Conservation (phyloP, 2,329 filamentous ascomycete genomes). For the Pseudogymnoascus sp. region DNA sequence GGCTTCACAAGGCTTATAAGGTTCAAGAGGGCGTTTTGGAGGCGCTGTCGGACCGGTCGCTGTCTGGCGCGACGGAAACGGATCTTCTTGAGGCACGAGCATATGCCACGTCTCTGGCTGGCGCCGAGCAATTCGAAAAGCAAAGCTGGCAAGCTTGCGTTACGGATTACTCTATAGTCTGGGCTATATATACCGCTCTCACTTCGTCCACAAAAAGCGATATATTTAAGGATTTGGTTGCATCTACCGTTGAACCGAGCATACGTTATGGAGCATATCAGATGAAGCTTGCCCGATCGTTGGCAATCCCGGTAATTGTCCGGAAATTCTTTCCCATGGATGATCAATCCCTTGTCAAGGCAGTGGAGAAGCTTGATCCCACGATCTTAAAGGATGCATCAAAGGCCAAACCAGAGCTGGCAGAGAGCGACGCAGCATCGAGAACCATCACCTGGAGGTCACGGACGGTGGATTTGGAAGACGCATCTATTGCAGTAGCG, state of each 20-base stretch:
- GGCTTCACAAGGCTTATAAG: slow-evolving; percentile 70
- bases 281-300: slow-evolving; percentile 75
- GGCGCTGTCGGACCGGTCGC: slow-evolving; percentile 54
- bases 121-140: slow-evolving; percentile 78
- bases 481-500: slow-evolving; percentile 82
- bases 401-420: slow-evolving; percentile 43
- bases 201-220: slow-evolving; percentile 62
- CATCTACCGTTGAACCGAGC: slow-evolving; percentile 82
- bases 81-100: slow-evolving; percentile 81
- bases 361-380: slow-evolving; percentile 65
- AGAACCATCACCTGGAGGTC: slow-evolving; percentile 79
- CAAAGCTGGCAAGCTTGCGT: slow-evolving; percentile 77
- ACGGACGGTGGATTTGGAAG: slow-evolving; percentile 79
- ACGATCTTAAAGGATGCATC: slow-evolving; percentile 54
- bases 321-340: slow-evolving; percentile 68
- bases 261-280: slow-evolving; percentile 94
- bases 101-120: slow-evolving; percentile 70
- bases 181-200: slow-evolving; percentile 76
- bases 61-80: slow-evolving; percentile 57
- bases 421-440: slow-evolving; percentile 51
- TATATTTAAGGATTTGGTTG: slow-evolving; percentile 76
- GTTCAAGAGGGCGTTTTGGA: slow-evolving; percentile 61
- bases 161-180: slow-evolving; percentile 64
- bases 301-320: slow-evolving; percentile 71
- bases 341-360: slow-evolving; percentile 53